Base-by-base conservation (phyloP, 495 filamentous ascomycete genomes). In the Hypoxylon lienhwacheense region DNA sequence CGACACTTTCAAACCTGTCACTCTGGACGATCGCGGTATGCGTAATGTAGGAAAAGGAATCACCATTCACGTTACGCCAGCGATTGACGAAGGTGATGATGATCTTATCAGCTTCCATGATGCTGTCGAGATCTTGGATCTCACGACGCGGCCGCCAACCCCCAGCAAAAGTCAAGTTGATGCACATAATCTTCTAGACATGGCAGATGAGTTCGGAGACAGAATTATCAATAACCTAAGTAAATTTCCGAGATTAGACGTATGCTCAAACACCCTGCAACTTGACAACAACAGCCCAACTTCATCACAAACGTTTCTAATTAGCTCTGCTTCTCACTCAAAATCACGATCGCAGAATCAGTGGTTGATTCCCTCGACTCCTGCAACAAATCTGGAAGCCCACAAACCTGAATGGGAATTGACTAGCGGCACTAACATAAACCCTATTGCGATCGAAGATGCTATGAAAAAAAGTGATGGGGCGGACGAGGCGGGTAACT, bases 1-100 rank as follows among this genome's bases (percentile, higher is more conserved):
- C 21, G 62, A 67, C 15, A 60, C 52, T 6, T 67, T 50, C 17
- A 53, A 28, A 1, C 55, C 56, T 4, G 65, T 63, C 31, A 60
- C 58, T 8, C 15, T 65, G 8, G 41, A 57, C 37, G 16, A 37
- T 5, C 2, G 31, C 0, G 62, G 62, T n/a, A 20, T 31, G 21
- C 65, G 65, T 35, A 37, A 46, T 3, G 41, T 63, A 12, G 35
- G 45, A 11, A 33, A 59, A 7, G 19, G 31, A 1, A 17, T 41
- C 16, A 26, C 42, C 20, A 35, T 33, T 7, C 21, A 45, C 5
- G 17, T 33, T 4, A 31, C 24, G 11, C 40, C 46, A n/a, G 50
- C 49, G 1, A 15, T 5, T 14, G 10, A 33, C 14, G 32, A 7
- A 5, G 32, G 6, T 16, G 7, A 53, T 7, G 15, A 22, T 14